Evolutionary conservation across 257 asterid species (phyloP), one percentile per base, ranked within the genome.

Genomic region (Penstemon newberryi): DNA sequence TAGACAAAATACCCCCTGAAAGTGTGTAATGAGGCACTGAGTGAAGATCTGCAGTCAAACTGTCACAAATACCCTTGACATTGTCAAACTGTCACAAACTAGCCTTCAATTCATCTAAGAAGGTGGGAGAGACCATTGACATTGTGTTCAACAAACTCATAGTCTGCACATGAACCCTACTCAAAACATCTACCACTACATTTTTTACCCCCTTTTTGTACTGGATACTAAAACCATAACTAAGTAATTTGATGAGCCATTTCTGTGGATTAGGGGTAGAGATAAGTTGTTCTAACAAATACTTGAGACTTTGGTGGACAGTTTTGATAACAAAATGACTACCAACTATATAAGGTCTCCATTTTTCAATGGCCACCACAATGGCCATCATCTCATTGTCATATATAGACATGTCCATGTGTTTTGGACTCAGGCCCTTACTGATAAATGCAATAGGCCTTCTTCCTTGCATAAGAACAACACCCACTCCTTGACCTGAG

Each of bases 381-480:
- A 70, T 36, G 0, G 74, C 68, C 7, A 60, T 5, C 0, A 70
- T 18, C 10, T 70, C 44, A 8, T 53, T 71, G 3, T 65, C 71
- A 38, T 72, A 64, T 0, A 46, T 10, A 0, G 52, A 65, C 4
- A 65, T 0, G 3, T 9, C 43, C 8, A 1, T 0, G 18, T 25
- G 33, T 8, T 10, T 36, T 5, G n/a, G 12, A 0, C 57, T 43
- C 0, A 70, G 3, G 9, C 69, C n/a, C 10, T 60, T 49, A 4
- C 63, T 70, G 1, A 39, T 0, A 12, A 5, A 70, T 0, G 75
- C 64, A 0, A 71, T 39, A 3, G 47, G 70, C 0, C 49, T 9
- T 0, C 9, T 9, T 5, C 13, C 57, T 19, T 71, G 47, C 42
- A 52, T 51, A 3, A 70, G 7, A 0, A 70, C 49, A 0, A 49